Evolutionary conservation across 2,329 filamentous ascomycete genomes (phyloP), one percentile per base, ranked within the genome.

Genomic region (Plectosphaerella cucumerina): DNA sequence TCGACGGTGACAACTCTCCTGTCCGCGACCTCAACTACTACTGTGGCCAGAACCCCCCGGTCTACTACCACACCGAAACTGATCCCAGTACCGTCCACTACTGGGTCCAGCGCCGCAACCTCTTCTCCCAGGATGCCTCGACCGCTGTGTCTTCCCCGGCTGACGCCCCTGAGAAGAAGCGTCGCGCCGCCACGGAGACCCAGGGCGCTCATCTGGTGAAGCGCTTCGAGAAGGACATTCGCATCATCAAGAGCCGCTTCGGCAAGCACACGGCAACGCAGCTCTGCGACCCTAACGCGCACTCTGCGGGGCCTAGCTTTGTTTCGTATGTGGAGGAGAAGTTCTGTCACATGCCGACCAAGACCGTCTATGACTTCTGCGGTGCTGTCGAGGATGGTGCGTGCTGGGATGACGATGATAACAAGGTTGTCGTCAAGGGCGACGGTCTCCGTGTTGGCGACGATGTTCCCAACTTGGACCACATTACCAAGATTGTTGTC

Each of bases 261-360:
- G 14, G 22, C 6, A 45, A 53, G 17, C 48, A 53, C 21, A 59
- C 4, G 9, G 55, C 56, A 17, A 22, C 52, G 6, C 44, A 50
- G 31, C 55, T 58, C 31, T 58, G 55, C 52, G 42, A 45, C 10
- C 20, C 50, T 15, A 14, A 22, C 5, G 15, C n/a, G 17, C 39
- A 43, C 14, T 17, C 52, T 26, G 44, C 26, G 46, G 34, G 41
- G 1, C 53, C 44, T 14, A 51, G 46, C 49, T 55, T 59, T 12
- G 52, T 58, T 6, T 59, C 53, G 4, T 55, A 53, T 47, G 20
- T 11, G 5, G 57, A 59, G 37, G n/a, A 47, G 12, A 56, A 53
- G 44, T 58, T 58, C 48, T 59, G 56, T 48, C 39, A 55, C 54
- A 59, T 58, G 57, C 45, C 48, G 15, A 45, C 35, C 44, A 58